These are phyloP conservation scores for Alternaria panax DNA, from an alignment of 2,329 filamentous ascomycete genomes.

Conservation along the genomic window DNA sequence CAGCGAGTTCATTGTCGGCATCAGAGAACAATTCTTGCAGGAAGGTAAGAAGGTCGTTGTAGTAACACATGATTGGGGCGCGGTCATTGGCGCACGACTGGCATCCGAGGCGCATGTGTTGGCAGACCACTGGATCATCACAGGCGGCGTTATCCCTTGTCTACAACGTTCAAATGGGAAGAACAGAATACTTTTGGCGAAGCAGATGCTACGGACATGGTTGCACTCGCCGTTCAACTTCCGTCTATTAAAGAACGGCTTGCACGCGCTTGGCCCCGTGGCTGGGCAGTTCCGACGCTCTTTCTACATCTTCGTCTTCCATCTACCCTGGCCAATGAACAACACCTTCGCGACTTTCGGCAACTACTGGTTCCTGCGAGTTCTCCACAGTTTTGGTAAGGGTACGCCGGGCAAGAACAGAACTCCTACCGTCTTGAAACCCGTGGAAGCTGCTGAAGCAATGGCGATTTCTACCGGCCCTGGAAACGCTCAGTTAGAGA, in stretches of 20 bases:
- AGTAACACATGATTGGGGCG: constrained; percentile 65
- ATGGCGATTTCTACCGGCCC: constrained; percentile 63
- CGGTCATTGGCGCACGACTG: constrained; percentile 60
- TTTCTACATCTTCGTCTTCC: constrained; percentile 64
- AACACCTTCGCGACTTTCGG: constrained; percentile 57
- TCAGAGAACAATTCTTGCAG: constrained; percentile 56
- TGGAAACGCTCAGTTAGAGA: constrained; percentile 53
- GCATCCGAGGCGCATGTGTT: constrained; percentile 65
- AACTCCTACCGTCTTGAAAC: constrained; percentile 12
- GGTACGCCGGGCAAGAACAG: constrained; percentile 33
- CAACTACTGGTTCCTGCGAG: constrained; percentile 57
- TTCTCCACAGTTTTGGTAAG: constrained; percentile 52
- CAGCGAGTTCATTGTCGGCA: constrained; percentile 60
- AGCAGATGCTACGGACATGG: constrained; percentile 61
- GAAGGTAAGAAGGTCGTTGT: constrained; percentile 51
- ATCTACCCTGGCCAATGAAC: constrained; percentile 57
- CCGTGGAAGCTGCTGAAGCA: constrained; percentile 51
- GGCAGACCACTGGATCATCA: constrained; percentile 63
- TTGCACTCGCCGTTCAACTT: constrained; percentile 54
- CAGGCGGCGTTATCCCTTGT: constrained; percentile 58
- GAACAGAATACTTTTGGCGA: constrained; percentile 52
- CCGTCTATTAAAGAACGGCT: constrained; percentile 55
- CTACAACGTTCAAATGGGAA: constrained; percentile 54
- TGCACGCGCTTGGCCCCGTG: constrained; percentile 56
- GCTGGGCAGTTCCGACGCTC: constrained; percentile 58